phyloP scores from a whole-genome alignment of 2,329 filamentous ascomycete genomes.

The Intubia oerlemansii region DNA sequence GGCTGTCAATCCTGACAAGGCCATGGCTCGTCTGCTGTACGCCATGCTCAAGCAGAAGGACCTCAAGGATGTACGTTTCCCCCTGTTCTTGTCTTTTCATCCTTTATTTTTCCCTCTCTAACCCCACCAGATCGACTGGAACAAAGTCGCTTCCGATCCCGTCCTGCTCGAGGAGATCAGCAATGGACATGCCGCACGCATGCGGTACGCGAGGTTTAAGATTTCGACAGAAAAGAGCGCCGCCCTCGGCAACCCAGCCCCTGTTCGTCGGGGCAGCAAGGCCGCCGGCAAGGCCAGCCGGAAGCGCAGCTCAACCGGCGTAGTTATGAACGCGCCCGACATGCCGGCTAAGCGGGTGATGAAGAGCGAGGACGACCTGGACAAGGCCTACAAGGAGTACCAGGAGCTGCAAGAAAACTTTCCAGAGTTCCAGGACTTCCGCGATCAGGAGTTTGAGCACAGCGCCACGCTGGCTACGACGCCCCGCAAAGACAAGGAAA shows the following conservation, averaged over 20 bases:
- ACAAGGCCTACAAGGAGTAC: neutral
- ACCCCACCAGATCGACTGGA: slow-evolving; percentile 43
- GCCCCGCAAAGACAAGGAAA: too few species aligned
- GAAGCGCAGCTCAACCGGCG: too few species aligned
- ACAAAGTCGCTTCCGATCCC: slow-evolving; percentile 30
- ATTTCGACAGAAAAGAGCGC: neutral
- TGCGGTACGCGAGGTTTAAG: slow-evolving; percentile 37
- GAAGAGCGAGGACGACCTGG: slow-evolving; percentile 12
- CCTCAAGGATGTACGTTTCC: slow-evolving; percentile 31
- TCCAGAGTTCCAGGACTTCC: too few species aligned
- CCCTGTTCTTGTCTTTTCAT: too few species aligned
- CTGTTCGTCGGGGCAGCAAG: too few species aligned
- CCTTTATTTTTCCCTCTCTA: neutral
- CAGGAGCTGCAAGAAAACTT: too few species aligned
- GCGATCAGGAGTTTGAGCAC: too few species aligned
- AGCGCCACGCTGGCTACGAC: too few species aligned
- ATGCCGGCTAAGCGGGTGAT: too few species aligned
- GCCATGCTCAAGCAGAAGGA: slow-evolving; percentile 38
- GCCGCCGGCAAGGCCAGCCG: too few species aligned
- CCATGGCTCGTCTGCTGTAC: slow-evolving; percentile 35
- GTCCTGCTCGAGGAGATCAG: slow-evolving; percentile 30
- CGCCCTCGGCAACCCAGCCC: too few species aligned
- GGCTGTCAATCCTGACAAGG: slow-evolving; percentile 26
- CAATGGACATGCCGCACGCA: slow-evolving; percentile 38
- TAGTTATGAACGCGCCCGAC: too few species aligned